Conservation (phyloP, 768 basidiomycete genomes). For the Lactarius quietus region DNA sequence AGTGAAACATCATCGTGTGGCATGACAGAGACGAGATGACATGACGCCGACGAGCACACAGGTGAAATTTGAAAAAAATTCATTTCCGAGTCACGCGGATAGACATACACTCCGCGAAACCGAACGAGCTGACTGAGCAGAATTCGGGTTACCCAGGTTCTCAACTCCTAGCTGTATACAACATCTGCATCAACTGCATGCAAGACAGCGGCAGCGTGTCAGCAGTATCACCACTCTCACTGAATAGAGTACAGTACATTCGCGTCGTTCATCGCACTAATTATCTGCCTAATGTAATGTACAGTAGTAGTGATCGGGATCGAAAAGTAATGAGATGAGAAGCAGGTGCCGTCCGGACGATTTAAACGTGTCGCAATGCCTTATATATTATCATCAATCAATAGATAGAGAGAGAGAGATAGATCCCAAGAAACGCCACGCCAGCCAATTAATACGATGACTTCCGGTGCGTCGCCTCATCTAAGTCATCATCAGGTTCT, state of each 20-base stretch:
- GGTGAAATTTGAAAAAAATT: neutral
- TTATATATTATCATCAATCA: neutral
- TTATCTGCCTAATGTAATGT: neutral
- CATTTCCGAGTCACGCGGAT: constrained; percentile 1
- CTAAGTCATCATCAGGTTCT: neutral
- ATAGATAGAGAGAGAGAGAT: no score
- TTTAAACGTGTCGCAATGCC: neutral
- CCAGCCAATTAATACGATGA: neutral
- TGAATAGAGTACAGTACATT: neutral
- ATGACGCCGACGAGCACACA: neutral
- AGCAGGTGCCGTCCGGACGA: neutral
- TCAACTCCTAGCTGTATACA: no score
- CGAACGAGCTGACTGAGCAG: neutral
- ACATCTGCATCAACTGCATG: no score
- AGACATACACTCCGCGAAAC: neutral
- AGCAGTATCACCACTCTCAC: neutral
- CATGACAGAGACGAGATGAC: neutral
- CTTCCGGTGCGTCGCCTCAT: neutral
- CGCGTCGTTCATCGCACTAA: neutral
- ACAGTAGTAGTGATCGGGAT: neutral
- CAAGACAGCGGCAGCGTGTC: no score
- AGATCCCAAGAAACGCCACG: no score
- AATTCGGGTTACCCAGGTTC: no score
- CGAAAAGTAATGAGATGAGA: neutral
- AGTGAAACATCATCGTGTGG: no score